Evolutionary conservation across 2,329 filamentous ascomycete genomes (phyloP).

Genomic region (Colletotrichum tropicale): DNA sequence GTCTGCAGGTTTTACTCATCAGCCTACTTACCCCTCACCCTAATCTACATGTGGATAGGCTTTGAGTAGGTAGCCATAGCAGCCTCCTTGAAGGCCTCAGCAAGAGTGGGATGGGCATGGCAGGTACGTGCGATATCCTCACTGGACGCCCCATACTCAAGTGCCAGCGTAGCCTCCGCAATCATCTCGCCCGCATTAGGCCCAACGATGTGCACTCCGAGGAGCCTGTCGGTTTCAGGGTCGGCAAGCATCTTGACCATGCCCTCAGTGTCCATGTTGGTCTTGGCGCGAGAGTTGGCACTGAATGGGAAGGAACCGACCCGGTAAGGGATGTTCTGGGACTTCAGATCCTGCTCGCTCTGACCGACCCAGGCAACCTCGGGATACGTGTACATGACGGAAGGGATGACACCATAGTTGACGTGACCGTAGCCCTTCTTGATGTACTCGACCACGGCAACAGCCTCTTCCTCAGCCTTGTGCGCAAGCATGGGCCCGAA

Average conservation of each 20-base stretch:
- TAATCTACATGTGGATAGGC: conserved; percentile 86
- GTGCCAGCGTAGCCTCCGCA: conserved; percentile 90
- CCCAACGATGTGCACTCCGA: conserved; percentile 96
- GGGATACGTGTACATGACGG: conserved; percentile 99
- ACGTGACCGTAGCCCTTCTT: conserved; percentile 98
- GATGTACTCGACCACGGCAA: conserved; percentile 95
- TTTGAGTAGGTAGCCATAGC: conserved; percentile 97
- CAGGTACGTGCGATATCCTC: conserved; percentile 95
- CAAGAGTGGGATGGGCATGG: conserved; percentile 94
- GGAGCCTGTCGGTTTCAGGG: conserved; percentile 92
- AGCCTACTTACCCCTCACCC: not conserved
- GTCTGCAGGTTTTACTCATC: not conserved
- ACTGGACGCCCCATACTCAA: conserved; percentile 94
- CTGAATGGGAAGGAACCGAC: conserved; percentile 95
- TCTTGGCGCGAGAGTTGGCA: conserved; percentile 98
- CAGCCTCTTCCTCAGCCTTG: conserved; percentile 98
- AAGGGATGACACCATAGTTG: conserved; percentile 97
- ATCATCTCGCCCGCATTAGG: conserved; percentile 99
- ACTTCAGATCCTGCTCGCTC: conserved; percentile 95
- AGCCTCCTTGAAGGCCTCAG: conserved; percentile 99
- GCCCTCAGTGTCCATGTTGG: conserved; percentile 94
- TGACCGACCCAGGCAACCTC: conserved; percentile 99
- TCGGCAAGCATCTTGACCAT: conserved; percentile 97
- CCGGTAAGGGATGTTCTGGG: conserved; percentile 87
- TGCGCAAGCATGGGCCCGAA: conserved; percentile 99